phyloP scores from a whole-genome alignment of 495 filamentous ascomycete genomes.

The Corynascus novoguineensis region DNA sequence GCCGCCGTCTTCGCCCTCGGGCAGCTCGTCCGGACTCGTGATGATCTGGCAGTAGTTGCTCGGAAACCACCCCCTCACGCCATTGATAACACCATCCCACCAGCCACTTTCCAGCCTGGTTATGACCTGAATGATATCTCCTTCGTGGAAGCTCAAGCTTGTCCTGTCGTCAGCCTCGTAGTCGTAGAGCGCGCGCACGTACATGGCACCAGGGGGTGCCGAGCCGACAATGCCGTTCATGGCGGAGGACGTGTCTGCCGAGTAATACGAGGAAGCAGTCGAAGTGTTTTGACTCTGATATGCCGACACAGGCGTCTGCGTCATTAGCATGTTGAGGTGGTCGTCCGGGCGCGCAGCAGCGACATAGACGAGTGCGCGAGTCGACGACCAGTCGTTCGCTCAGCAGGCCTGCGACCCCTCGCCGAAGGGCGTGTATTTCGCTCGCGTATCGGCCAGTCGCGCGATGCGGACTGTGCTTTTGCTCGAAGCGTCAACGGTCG shows the following conservation, averaged over 20 bases:
- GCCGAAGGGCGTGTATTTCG: not conserved
- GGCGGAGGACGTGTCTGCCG: slow-evolving; percentile 28
- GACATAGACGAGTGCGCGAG: slow-evolving; percentile 10
- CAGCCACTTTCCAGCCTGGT: slow-evolving; percentile 96
- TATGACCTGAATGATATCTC: slow-evolving; percentile 95
- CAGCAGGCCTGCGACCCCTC: not conserved
- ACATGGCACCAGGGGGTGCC: slow-evolving; percentile 72
- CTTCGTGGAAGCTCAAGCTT: slow-evolving; percentile 90
- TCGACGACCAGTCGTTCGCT: no score
- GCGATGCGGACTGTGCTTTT: not conserved
- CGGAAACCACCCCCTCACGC: slow-evolving; percentile 93
- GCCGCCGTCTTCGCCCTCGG: slow-evolving; percentile 52
- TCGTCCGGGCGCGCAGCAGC: slow-evolving; percentile 14
- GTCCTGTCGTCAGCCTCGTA: slow-evolving; percentile 96
- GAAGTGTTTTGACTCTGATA: slow-evolving; percentile 39
- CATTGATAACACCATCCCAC: slow-evolving; percentile 98
- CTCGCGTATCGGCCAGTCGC: not conserved
- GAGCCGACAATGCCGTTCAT: slow-evolving; percentile 70
- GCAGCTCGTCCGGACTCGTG: slow-evolving; percentile 60
- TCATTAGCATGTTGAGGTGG: slow-evolving; percentile 47
- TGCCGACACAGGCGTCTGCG: slow-evolving; percentile 45
- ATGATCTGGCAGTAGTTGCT: slow-evolving; percentile 96
- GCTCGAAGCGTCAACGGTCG: not conserved
- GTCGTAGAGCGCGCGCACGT: slow-evolving; percentile 93
- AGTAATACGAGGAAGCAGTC: slow-evolving; percentile 21